Conservation (phyloP, 2,329 filamentous ascomycete genomes). For the Pestalotiopsis sp. region DNA sequence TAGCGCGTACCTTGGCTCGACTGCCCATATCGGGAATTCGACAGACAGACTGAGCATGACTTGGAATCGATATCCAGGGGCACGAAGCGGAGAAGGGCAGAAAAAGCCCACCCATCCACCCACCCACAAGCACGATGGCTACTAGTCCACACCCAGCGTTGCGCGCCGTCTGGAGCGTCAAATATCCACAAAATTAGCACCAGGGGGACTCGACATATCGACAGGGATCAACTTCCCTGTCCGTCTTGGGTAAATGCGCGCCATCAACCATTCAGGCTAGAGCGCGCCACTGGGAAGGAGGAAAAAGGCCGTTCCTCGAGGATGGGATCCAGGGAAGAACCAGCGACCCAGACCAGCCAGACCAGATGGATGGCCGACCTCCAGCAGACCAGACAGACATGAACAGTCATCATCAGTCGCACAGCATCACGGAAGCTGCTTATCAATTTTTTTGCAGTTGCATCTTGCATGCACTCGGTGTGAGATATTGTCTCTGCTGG, state of each 20-base stretch:
- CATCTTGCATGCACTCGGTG: conserved; percentile 2
- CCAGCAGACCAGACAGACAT: background rate
- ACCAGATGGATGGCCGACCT: background rate
- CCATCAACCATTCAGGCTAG: conserved; percentile 8
- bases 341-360: background rate
- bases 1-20: conserved; percentile 7
- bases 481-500: background rate
- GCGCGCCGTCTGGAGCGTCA: conserved; percentile 6
- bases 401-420: background rate
- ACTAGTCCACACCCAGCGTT: background rate
- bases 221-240: background rate
- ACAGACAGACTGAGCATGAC: background rate
- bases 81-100: background rate
- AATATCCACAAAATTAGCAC: conserved; percentile 10
- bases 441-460: background rate
- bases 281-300: background rate
- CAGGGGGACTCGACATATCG: background rate
- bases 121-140: background rate
- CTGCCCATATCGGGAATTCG: background rate
- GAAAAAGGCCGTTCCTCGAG: background rate
- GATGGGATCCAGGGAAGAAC: background rate
- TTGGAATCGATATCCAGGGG: conserved; percentile 7
- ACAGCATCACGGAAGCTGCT: background rate
- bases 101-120: background rate
- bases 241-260: conserved; percentile 4